Evolutionary conservation across 371 early-diverging fungal species (phyloP).

Genomic region (Rhizopus stolonifer): DNA sequence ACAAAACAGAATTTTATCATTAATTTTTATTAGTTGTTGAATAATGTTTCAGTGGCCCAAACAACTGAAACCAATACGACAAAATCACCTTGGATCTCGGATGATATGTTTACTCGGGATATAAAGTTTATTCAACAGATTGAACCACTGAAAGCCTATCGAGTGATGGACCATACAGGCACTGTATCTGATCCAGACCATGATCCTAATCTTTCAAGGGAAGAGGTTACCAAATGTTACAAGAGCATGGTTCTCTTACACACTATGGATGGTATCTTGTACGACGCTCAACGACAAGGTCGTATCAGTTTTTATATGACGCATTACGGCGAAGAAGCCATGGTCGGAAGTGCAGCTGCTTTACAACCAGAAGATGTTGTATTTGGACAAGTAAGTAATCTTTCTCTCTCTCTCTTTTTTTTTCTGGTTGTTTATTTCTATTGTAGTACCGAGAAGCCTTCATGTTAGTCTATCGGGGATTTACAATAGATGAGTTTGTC

Average conservation of each 20-base stretch:
- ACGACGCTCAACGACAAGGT: slow-evolving; percentile 98
- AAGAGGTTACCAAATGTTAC: slow-evolving; percentile 78
- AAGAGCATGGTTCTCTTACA: slow-evolving; percentile 88
- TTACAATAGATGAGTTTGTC: slow-evolving; percentile 90
- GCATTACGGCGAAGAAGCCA: slow-evolving; percentile 96
- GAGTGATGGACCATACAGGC: slow-evolving; percentile 91
- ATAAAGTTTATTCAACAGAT: slow-evolving; percentile 52
- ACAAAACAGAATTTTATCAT: neutral
- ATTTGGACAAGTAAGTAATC: slow-evolving; percentile 75
- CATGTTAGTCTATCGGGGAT: slow-evolving; percentile 91
- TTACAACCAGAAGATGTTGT: slow-evolving; percentile 82
- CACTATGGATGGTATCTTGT: slow-evolving; percentile 90
- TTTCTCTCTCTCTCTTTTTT: neutral
- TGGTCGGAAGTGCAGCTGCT: slow-evolving; percentile 90
- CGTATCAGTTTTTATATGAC: slow-evolving; percentile 99
- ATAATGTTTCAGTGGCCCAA: slow-evolving; percentile 6
- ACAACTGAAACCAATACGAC: neutral
- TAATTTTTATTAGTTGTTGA: slow-evolving; percentile 2
- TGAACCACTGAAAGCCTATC: slow-evolving; percentile 80
- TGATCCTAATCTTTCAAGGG: slow-evolving; percentile 81
- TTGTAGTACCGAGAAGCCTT: slow-evolving; percentile 90
- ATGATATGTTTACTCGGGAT: slow-evolving; percentile 29
- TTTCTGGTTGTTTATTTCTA: slow-evolving; percentile 19
- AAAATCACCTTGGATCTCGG: slow-evolving; percentile 2
- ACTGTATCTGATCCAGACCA: slow-evolving; percentile 66